Conservation (phyloP, 495 filamentous ascomycete species). For the Filosporella fistucella region DNA sequence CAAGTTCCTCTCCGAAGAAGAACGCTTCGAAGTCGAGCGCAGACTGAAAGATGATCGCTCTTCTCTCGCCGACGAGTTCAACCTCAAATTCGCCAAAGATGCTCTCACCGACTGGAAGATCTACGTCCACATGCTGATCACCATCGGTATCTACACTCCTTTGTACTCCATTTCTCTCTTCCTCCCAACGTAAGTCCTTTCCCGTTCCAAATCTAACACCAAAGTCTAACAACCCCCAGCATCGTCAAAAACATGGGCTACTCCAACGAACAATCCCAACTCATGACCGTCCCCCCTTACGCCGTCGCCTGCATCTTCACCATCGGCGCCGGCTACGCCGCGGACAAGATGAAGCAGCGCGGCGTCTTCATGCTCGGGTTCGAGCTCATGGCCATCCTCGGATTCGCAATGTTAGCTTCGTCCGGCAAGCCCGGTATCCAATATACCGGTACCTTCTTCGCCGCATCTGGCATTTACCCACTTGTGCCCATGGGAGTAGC, state of each 20-base stretch:
- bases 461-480: conserved; percentile 67
- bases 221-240: background rate
- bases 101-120: conserved; percentile 65
- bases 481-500: conserved; percentile 67
- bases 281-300: conserved; percentile 65
- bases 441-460: conserved; percentile 71
- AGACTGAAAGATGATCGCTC: conserved; percentile 54
- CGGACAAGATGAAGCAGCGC: conserved; percentile 45
- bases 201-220: background rate
- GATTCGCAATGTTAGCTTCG: conserved; percentile 60
- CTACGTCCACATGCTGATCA: conserved; percentile 42
- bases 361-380: conserved; percentile 53
- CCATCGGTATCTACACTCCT: conserved; percentile 45
- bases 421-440: conserved; percentile 53
- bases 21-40: conserved; percentile 43
- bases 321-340: conserved; percentile 44
- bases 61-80: conserved; percentile 61
- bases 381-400: conserved; percentile 45
- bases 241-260: conserved; percentile 63
- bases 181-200: conserved; percentile 43
- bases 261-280: conserved; percentile 55
- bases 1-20: conserved; percentile 44
- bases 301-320: conserved; percentile 54
- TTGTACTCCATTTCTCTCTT: conserved; percentile 67
- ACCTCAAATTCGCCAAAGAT: conserved; percentile 63